Base-by-base conservation (phyloP, 768 basidiomycete species). In the Termitomyces sp. region DNA sequence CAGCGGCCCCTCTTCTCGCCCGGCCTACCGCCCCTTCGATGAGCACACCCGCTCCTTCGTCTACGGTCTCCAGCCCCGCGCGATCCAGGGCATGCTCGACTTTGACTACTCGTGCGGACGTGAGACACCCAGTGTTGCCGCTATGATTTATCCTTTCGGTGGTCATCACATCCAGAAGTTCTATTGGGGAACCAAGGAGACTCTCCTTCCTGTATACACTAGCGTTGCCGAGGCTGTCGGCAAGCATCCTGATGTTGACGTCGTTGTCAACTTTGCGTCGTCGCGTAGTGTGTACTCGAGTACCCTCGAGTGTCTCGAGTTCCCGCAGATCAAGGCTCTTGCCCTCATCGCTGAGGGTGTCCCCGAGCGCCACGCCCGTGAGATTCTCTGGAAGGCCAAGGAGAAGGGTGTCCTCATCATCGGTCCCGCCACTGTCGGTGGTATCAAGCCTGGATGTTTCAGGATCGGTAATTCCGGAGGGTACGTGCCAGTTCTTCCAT, bases 131-230 rank as follows among this genome's bases (percentile, higher is more conserved):
- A 90, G 87, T 45, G 97, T 98, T 62, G 95, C 97, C 28, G 97
- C 97, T 39, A 99, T 98, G 96, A 97, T 99, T 70, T 99, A 99
- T 73, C 97, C 96, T 70, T 99, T 99, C 74, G 97, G 96, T 68
- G 96, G 96, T 19, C 96, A 98, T 77, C 97, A 98, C 77, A 97
- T 98, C 73, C 97, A 99, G 78, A 99, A 99, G 79, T 98, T 99
- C 84, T 98, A 99, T 83, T 98, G 97, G 97, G 97, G 97, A 55
- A 98, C 97, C 40, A 94, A 92, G 79, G 97, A 98, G 80, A 96
- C 96, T 3, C 88, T 99, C 47, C 85, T 99, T 39, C 97, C 97
- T 50, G 96, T 99, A 42, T 99, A 97, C 79, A 96, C 95, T 19
- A 84, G 84, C 54, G 80, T 97, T 63, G 84, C 83, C 53, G 96